phyloP scores from a whole-genome alignment of 805 yeast genomes.

The Gaillardinia entomophila region DNA sequence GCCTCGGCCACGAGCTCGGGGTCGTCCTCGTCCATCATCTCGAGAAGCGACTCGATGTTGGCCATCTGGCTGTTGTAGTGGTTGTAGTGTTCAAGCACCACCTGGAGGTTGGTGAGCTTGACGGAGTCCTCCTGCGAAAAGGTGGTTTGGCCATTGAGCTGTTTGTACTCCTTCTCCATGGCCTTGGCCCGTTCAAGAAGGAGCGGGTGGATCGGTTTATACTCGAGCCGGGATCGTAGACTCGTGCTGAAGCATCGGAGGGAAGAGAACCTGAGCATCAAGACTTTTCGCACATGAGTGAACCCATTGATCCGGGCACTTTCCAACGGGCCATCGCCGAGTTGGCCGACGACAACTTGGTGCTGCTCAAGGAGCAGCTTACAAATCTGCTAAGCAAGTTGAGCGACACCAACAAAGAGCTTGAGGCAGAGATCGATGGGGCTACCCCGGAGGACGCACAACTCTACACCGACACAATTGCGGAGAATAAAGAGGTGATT shows the following conservation, averaged over 20 bases:
- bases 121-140: slow-evolving; percentile 29
- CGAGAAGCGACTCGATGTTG: slow-evolving; percentile 18
- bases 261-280: too few species aligned
- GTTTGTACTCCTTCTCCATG: slow-evolving; percentile 21
- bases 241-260: too few species aligned
- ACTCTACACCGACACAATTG: slow-evolving; percentile 9
- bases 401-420: slow-evolving; percentile 7
- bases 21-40: slow-evolving; percentile 33
- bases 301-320: not conserved
- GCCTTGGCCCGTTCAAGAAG: slow-evolving; percentile 29
- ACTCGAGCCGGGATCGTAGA: too few species aligned
- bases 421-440: slow-evolving; percentile 5
- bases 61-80: slow-evolving; percentile 21
- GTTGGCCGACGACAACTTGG: slow-evolving; percentile 10
- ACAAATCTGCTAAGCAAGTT: not conserved
- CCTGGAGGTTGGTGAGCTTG: slow-evolving; percentile 25
- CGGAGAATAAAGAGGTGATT: slow-evolving; percentile 10
- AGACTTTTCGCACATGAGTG: not conserved
- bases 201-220: slow-evolving; percentile 34
- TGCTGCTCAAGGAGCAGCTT: slow-evolving; percentile 3
- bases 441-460: slow-evolving; percentile 5
- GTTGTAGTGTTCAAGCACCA: slow-evolving; percentile 25
- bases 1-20: slow-evolving; percentile 52
- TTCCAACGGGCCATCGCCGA: slow-evolving; percentile 8
- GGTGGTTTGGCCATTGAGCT: slow-evolving; percentile 22